Evolutionary conservation across 1,284 basidiomycete species (phyloP).

Genomic region (Violaceomyces palustris): DNA sequence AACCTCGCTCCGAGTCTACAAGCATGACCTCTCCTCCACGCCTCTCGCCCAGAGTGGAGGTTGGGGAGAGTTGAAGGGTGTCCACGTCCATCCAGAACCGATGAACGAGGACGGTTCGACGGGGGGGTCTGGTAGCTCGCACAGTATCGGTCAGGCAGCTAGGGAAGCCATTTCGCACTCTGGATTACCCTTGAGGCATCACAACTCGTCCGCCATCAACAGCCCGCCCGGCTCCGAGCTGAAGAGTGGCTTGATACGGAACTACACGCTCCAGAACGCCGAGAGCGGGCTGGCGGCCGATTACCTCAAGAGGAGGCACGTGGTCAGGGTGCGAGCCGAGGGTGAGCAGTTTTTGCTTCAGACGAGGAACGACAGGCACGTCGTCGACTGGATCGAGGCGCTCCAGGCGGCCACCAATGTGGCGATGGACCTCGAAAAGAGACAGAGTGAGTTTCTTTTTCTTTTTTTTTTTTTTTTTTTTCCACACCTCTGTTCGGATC

Average conservation of each 20-base stretch:
- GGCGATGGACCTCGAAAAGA: conserved; percentile 79
- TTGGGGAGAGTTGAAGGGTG: conserved; percentile 51
- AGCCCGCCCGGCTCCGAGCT: conserved; percentile 15
- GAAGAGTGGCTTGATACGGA: conserved; percentile 54
- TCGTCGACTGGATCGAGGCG: conserved; percentile 95
- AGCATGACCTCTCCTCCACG: conserved; percentile 55
- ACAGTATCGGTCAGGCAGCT: conserved; percentile 19
- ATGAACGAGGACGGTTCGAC: conserved; percentile 37
- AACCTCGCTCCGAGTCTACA: conserved; percentile 79
- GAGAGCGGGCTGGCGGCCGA: conserved; percentile 92
- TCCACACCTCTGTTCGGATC: background rate
- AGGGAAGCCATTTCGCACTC: conserved; percentile 27
- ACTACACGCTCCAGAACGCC: conserved; percentile 81
- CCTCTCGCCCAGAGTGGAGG: conserved; percentile 50
- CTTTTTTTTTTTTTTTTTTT: background rate
- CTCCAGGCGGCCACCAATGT: conserved; percentile 92
- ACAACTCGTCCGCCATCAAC: conserved; percentile 4
- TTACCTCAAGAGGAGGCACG: conserved; percentile 87
- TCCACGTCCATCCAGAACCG: conserved; percentile 39
- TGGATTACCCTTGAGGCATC: conserved; percentile 7
- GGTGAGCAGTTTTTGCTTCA: conserved; percentile 96
- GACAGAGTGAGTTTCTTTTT: conserved; percentile 56
- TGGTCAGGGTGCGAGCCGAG: conserved; percentile 85
- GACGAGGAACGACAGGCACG: conserved; percentile 74
- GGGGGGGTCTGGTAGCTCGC: conserved; percentile 8